A percentile compares a stretch with the other conserved stretches of the same genome.
These are phyloP conservation scores for Aegilops umbellulata DNA, from an alignment of 176 grass and related monocot genomes.

Conservation along the genomic window DNA sequence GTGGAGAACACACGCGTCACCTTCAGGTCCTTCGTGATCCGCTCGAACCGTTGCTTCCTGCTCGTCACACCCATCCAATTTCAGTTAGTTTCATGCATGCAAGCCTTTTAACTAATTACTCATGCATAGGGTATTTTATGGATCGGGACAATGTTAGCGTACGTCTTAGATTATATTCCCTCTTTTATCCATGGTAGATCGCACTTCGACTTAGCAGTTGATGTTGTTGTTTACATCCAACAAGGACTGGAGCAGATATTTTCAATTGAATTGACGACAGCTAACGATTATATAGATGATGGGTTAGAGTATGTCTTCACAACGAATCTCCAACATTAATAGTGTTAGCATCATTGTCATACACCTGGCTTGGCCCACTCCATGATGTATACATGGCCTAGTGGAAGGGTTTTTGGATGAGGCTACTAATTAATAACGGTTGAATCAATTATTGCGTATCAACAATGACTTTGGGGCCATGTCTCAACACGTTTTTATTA, in stretches of 20 bases:
- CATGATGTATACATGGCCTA: not conserved
- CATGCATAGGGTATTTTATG: not conserved
- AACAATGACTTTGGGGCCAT: not conserved
- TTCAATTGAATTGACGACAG: not conserved
- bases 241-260: not conserved
- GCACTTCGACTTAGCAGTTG: no score
- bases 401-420: not conserved
- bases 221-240: no score
- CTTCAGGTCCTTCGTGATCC: slow-evolving; percentile 66
- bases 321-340: not conserved
- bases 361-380: not conserved
- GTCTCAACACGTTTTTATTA: not conserved
- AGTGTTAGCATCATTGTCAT: not conserved
- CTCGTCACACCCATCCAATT: no score
- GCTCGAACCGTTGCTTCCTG: slow-evolving; percentile 88
- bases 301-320: not conserved
- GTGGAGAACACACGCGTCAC: slow-evolving; percentile 82
- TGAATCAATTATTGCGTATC: not conserved
- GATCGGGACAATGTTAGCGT: no score
- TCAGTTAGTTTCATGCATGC: no score
- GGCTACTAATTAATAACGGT: not conserved
- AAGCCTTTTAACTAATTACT: no score
- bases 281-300: not conserved
- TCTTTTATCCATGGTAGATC: no score
- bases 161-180: no score